Base-by-base conservation (phyloP, 805 yeast genomes). In the Wickerhamiella occidentalis region DNA sequence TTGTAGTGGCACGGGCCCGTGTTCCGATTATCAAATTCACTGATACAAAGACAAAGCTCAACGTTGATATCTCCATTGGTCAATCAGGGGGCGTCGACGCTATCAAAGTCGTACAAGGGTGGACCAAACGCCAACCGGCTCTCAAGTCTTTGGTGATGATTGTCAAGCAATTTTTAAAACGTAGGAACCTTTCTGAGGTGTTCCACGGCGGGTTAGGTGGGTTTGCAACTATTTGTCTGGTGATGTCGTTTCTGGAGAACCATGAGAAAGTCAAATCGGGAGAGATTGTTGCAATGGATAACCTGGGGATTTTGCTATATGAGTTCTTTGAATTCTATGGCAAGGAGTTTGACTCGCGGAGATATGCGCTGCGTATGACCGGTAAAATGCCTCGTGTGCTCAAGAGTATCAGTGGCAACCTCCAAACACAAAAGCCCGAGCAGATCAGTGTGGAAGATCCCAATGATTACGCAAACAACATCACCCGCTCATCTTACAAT, bases 181-280 rank as follows among this genome's bases (percentile, higher is more conserved):
- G 85, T 1, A 71, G 96, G 58, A 77, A 74, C 51, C 68, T 88
- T 53, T 86, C 87, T 59, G 82, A 85, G 54, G 97, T 90, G 13
- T 94, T 83, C 58, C 79, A 80, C 19, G 98, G 98, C 47, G 97
- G 97, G 0, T 68, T 90, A 5, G 97, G 98, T 38, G 97, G 97
- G 0, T 90, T 82, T 62, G 78, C 96, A 6, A 84, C 85, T n/a
- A 85, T 88, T 40, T 87, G 96, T 58, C 60, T 92, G 61, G 86
- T 83, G 15, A 80, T 79, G 58, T 79, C 90, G 15, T 87, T 88
- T 60, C 65, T 88, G 53, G 75, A 71, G 56, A 68, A 83, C 54
- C 97, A 90, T 62, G 95, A 95, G 13, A 72, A 87, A 55, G 61
- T 86, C 11, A 62, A 80, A 1, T 77, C 94, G 0, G 72, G 76